A percentile compares a stretch with the other conserved stretches of the same genome.
Evolutionary conservation across 2,329 filamentous ascomycete species (phyloP).

Genomic region (Balansia obtecta): DNA sequence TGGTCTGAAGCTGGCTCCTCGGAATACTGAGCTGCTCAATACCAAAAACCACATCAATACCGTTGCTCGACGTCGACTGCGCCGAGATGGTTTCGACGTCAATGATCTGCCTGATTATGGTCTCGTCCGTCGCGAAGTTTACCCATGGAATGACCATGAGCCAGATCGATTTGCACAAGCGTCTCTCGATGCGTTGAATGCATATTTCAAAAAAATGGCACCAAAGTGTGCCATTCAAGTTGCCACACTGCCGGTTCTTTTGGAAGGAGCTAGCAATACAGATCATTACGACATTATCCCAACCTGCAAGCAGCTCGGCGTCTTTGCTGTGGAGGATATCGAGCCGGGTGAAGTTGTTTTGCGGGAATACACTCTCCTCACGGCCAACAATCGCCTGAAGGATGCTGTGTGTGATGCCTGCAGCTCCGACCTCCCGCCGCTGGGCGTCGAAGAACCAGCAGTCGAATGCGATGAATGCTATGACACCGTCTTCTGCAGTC

Average conservation of each 20-base stretch:
- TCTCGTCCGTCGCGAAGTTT: conserved; percentile 56
- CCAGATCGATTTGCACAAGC: conserved; percentile 59
- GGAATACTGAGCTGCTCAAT: conserved; percentile 42
- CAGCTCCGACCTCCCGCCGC: conserved; percentile 55
- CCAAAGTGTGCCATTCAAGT: conserved; percentile 72
- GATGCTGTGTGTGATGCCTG: conserved; percentile 86
- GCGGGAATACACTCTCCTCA: conserved; percentile 72
- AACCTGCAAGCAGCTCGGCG: conserved; percentile 66
- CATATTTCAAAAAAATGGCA: conserved; percentile 53
- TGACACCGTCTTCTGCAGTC: conserved; percentile 55
- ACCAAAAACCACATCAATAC: conserved; percentile 41
- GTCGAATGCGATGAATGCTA: conserved; percentile 48
- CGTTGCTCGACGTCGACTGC: conserved; percentile 36
- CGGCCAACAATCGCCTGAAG: conserved; percentile 78
- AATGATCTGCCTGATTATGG: conserved; percentile 55
- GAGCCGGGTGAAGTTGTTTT: conserved; percentile 64
- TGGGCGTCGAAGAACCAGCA: conserved; percentile 33
- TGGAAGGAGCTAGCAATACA: conserved; percentile 39
- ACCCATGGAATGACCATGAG: conserved; percentile 56
- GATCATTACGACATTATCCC: conserved; percentile 37
- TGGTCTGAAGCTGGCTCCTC: conserved; percentile 42
- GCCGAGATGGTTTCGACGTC: conserved; percentile 32
- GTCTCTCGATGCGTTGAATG: conserved; percentile 61
- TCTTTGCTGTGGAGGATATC: conserved; percentile 81
- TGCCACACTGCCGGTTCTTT: conserved; percentile 61